phyloP scores from a whole-genome alignment of 108 stramenopile species.

The Discostella stelligeroides region DNA sequence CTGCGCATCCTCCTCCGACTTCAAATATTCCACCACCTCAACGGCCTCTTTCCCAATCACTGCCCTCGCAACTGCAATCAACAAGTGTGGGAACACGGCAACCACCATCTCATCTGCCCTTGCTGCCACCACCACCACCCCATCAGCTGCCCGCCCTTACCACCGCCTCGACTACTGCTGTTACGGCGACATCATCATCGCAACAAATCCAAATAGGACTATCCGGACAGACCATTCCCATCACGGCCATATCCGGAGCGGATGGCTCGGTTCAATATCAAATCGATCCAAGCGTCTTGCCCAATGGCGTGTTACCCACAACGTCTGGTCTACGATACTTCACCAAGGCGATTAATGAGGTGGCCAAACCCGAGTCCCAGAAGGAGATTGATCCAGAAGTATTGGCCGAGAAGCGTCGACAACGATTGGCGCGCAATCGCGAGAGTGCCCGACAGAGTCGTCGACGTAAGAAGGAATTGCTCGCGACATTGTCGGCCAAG shows the following conservation, averaged over 20 bases:
- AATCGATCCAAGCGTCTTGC: slow-evolving; percentile 40
- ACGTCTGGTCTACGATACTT: slow-evolving; percentile 37
- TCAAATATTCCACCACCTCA: neutral
- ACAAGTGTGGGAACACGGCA: slow-evolving; percentile 2
- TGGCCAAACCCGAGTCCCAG: slow-evolving; percentile 39
- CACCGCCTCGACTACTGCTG: neutral
- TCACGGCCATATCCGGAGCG: slow-evolving; percentile 34
- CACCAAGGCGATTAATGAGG: slow-evolving; percentile 48
- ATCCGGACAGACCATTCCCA: slow-evolving; percentile 41
- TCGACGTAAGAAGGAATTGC: slow-evolving; percentile 79
- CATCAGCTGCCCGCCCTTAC: slow-evolving; percentile 10
- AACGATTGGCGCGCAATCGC: slow-evolving; percentile 82
- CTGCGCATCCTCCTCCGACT: neutral
- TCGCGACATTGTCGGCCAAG: slow-evolving; percentile 62
- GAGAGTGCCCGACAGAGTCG: slow-evolving; percentile 84
- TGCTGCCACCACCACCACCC: slow-evolving; percentile 21
- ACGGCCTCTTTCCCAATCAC: slow-evolving; percentile 26
- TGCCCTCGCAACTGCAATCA: slow-evolving; percentile 18
- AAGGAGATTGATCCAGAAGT: slow-evolving; percentile 47
- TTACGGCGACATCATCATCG: slow-evolving; percentile 13
- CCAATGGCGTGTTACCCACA: neutral
- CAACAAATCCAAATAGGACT: slow-evolving; percentile 36
- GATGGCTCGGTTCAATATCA: slow-evolving; percentile 42
- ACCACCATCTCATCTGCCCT: neutral
- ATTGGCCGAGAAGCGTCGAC: slow-evolving; percentile 74